These are phyloP conservation scores for Penicillium paneum DNA, from an alignment of 2,329 filamentous ascomycete genomes.

Conservation along the genomic window DNA sequence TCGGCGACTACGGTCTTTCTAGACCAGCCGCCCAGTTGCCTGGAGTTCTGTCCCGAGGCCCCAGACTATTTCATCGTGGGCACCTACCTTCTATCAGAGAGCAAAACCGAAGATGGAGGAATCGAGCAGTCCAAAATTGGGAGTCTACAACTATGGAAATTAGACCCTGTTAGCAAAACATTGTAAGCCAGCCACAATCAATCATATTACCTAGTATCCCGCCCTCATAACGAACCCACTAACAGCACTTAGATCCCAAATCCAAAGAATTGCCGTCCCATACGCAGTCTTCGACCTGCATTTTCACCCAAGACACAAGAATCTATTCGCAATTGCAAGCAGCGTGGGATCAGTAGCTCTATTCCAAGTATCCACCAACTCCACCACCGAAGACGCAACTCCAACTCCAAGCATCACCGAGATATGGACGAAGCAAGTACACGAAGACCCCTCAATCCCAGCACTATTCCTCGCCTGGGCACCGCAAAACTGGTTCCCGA, in stretches of 20 bases:
- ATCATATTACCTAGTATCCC: background rate
- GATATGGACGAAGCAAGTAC: constrained; percentile 47
- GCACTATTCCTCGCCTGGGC: constrained; percentile 75
- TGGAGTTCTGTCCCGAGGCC: constrained; percentile 45
- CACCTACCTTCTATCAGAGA: constrained; percentile 67
- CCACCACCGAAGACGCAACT: background rate
- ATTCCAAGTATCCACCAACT: constrained; percentile 31
- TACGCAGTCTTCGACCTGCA: constrained; percentile 82
- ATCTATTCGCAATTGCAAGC: constrained; percentile 69
- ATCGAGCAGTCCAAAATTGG: constrained; percentile 65
- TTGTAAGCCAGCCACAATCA: constrained; percentile 25
- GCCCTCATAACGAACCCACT: constrained; percentile 5
- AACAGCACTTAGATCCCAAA: constrained; percentile 45
- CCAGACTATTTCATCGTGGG: constrained; percentile 72
- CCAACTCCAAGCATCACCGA: constrained; percentile 29
- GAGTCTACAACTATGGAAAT: constrained; percentile 65
- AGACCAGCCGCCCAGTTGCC: constrained; percentile 46
- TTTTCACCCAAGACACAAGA: constrained; percentile 61
- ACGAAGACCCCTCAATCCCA: constrained; percentile 56
- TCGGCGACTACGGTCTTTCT: constrained; percentile 38
- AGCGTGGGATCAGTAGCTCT: constrained; percentile 58
- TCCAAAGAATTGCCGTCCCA: constrained; percentile 61
- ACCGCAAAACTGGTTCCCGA: constrained; percentile 43
- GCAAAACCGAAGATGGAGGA: constrained; percentile 25
- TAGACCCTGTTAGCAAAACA: constrained; percentile 39